Base-by-base conservation (phyloP, 2,329 filamentous ascomycete genomes). In the Bisporella sp. region DNA sequence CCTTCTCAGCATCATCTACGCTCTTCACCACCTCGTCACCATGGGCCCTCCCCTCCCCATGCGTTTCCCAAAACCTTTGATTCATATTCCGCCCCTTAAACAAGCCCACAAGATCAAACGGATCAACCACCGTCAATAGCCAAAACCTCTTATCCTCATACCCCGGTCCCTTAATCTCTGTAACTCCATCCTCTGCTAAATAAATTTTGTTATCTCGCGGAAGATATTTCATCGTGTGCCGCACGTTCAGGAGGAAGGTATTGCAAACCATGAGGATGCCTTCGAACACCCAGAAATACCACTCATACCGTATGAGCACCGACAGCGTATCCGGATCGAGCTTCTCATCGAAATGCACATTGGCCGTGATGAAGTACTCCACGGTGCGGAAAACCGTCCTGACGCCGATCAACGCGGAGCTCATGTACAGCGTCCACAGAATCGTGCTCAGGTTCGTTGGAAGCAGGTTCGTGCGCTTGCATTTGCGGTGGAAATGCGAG, bases 211-310 rank as follows among this genome's bases (percentile, higher is more conserved):
- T 71, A 51, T 68, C 56, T 51, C 65, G 58, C 0, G 78, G 79
- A 13, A 82, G 62, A 57, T 69, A 78, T 31, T 67, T 67, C 35
- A 77, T 68, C 28, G 78, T 77, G 54, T 81, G 74, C 4, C 72
- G 65, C 3, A 69, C 39, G 52, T 79, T 81, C 62, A 77, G 69
- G 56, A 81, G 59, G 32, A 69, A 62, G 7, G 68, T 67, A 56
- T 81, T 81, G 42, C 58, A 40, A 1, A 80, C 57, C 78, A 81
- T 81, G 9, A 79, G 61, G 0, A 60, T 55, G 1, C 70, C 74
- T 64, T 82, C 78, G 51, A 81, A 81, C 21, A 81, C 69, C 57
- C 76, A 79, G 54, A 82, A 82, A 63, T 73, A 81, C 71, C 72
- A 78, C 62, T 82, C 78, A 55, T 79, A 76, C 28, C 75, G 69